A percentile compares a stretch with the other conserved stretches of the same genome.
These are phyloP conservation scores for Pythium graminicola DNA, from an alignment of 352 stramenopile species.

Conservation along the genomic window DNA sequence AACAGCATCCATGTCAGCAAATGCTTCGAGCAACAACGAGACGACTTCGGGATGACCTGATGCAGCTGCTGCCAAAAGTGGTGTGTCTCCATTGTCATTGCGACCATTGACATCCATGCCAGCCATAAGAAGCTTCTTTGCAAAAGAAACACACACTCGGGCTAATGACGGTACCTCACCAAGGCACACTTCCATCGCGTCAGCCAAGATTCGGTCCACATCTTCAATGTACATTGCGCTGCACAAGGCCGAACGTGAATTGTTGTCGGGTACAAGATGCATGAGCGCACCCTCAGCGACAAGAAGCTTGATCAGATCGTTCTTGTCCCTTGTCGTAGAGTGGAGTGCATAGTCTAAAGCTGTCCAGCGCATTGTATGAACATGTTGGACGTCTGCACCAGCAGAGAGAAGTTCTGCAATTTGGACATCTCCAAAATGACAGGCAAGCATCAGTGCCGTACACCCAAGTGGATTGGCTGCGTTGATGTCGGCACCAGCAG, in stretches of 20 bases:
- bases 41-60: background rate
- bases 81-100: background rate
- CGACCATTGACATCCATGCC: background rate
- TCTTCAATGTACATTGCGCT: background rate
- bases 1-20: background rate
- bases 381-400: slow-evolving; percentile 1
- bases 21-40: background rate
- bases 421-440: background rate
- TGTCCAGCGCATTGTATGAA: no score
- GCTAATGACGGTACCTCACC: background rate
- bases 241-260: no score
- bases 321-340: no score
- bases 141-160: background rate
- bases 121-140: background rate
- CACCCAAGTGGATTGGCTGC: background rate
- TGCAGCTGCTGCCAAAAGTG: background rate
- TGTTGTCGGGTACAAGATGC: no score
- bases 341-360: no score
- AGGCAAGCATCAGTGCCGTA: background rate
- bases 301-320: no score
- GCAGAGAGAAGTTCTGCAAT: background rate
- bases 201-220: background rate
- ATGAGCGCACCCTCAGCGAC: no score
- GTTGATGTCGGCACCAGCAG: background rate
- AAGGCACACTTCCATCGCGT: no score